Base-by-base conservation (phyloP, 306 rosid genomes). In the Vicia faba region DNA sequence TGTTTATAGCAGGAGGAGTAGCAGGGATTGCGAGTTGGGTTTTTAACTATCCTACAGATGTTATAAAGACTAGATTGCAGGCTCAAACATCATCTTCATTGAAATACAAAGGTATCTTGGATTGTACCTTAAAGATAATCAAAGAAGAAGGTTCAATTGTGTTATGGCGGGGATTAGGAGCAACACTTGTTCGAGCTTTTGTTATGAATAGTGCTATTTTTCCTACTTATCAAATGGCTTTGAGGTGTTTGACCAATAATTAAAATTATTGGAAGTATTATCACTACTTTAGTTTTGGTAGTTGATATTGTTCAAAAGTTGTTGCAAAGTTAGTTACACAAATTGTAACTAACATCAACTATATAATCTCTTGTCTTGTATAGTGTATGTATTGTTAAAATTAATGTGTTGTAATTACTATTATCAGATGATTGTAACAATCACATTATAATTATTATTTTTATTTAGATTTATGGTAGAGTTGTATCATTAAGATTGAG, bases 11-110 rank as follows among this genome's bases (percentile, higher is more conserved):
- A 6, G 96, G 97, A 62, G 97, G 96, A 41, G 67, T 89, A 1
- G 98, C 96, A 0, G 96, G 98, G 46, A 92, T 89, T 3, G 84
- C 88, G 2, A 89, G 96, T 65, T 93, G 96, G 96, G 36, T 83
- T 14, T 85, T 75, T 13, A 83, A 86, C 51, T 87, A 89, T 64
- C 97, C 91, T 14, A 69, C 87, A 1, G 98, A 93, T 45, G 96
- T 92, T 35, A 48, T 89, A 9, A 92, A 92, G 77, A 92, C 98
- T 40, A 79, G 95, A 13, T 64, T 92, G 14, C 96, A 92, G 58
- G 89, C 88, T 76, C 92, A 92, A 38, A 79, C 92, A 40, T 35
- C 15, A 11, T 62, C 73, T 61, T 82, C 83, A 3, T 2, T 43
- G 18, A 89, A 82, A 72, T 92, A 92, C 64, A 65, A 40, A 4